These are phyloP conservation scores for Nakazawaea wickerhamii DNA, from an alignment of 805 yeast species.

Conservation along the genomic window DNA sequence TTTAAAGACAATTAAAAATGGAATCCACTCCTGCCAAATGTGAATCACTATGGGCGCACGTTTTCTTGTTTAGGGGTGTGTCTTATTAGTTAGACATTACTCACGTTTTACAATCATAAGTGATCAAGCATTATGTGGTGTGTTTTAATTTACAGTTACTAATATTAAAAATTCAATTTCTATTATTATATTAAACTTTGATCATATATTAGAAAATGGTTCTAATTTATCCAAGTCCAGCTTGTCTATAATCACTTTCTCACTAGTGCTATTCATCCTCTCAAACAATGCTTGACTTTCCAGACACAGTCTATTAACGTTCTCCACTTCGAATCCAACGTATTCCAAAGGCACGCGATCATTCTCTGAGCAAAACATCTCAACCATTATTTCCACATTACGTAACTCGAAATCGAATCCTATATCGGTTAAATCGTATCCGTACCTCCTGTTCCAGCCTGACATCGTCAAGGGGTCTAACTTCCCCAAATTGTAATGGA, in stretches of 20 bases:
- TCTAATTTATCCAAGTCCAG: constrained; percentile 11
- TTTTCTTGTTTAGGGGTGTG: too few relatives aligned
- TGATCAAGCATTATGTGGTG: neutral
- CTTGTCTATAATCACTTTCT: constrained; percentile 10
- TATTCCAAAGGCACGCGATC: constrained; percentile 3
- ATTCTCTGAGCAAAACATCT: constrained; percentile 19
- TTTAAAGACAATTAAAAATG: too few relatives aligned
- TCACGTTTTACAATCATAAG: too few relatives aligned
- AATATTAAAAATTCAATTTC: too few relatives aligned
- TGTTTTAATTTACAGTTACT: neutral
- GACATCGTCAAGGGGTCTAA: constrained; percentile 10
- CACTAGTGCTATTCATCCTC: constrained; percentile 7
- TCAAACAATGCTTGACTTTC: constrained; percentile 4
- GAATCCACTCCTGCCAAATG: too few relatives aligned
- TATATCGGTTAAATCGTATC: constrained; percentile 13
- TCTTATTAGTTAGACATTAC: too few relatives aligned
- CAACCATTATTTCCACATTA: constrained; percentile 22
- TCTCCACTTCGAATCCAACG: neutral
- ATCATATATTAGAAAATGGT: constrained; percentile 7
- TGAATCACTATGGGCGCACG: too few relatives aligned
- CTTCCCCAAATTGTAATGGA: constrained; percentile 13
- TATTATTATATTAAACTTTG: too few relatives aligned
- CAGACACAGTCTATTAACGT: constrained; percentile 4
- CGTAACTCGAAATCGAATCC: constrained; percentile 24
- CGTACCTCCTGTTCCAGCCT: constrained; percentile 12